A percentile compares a stretch with the other conserved stretches of the same genome.
phyloP scores from a whole-genome alignment of 768 basidiomycete genomes.

The Lanmaoa rubissima region DNA sequence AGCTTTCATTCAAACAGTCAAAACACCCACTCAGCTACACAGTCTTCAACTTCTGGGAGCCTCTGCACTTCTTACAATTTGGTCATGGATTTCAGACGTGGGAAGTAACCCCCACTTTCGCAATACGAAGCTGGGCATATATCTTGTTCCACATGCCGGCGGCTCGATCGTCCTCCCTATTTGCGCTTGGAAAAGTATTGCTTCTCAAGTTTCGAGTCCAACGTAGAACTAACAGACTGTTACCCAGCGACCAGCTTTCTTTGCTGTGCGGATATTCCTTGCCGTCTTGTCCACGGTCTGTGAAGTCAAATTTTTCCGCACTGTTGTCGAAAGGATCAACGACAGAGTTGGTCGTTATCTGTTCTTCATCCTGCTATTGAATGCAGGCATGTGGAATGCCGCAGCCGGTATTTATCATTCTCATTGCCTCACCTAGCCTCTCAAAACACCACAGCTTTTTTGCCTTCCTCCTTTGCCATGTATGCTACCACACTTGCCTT shows the following conservation, averaged over 20 bases:
- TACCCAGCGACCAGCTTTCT: constrained; percentile 79
- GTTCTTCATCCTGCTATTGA: constrained; percentile 81
- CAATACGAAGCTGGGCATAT: constrained; percentile 96
- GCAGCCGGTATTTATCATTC: constrained; percentile 55
- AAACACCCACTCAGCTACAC: background rate
- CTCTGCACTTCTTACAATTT: constrained; percentile 84
- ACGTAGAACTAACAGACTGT: constrained; percentile 14
- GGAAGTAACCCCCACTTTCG: constrained; percentile 89
- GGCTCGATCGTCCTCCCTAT: constrained; percentile 54
- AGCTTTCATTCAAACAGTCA: background rate
- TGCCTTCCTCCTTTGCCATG: constrained; percentile 96
- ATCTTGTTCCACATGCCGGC: constrained; percentile 77
- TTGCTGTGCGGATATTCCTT: constrained; percentile 78
- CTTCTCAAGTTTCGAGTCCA: background rate
- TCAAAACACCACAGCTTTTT: constrained; percentile 59
- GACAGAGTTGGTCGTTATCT: constrained; percentile 92
- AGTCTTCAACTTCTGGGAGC: constrained; percentile 99
- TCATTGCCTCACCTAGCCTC: constrained; percentile 3
- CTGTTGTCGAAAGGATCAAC: constrained; percentile 78
- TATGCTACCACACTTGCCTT: constrained; percentile 80
- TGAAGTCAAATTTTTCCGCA: constrained; percentile 82
- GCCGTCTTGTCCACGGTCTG: constrained; percentile 69
- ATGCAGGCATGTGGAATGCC: constrained; percentile 95
- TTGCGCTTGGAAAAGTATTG: constrained; percentile 72
- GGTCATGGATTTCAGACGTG: constrained; percentile 96